These are phyloP conservation scores for Bonnemaisonia californica DNA, from an alignment of 31 red algal genomes.

Conservation along the genomic window DNA sequence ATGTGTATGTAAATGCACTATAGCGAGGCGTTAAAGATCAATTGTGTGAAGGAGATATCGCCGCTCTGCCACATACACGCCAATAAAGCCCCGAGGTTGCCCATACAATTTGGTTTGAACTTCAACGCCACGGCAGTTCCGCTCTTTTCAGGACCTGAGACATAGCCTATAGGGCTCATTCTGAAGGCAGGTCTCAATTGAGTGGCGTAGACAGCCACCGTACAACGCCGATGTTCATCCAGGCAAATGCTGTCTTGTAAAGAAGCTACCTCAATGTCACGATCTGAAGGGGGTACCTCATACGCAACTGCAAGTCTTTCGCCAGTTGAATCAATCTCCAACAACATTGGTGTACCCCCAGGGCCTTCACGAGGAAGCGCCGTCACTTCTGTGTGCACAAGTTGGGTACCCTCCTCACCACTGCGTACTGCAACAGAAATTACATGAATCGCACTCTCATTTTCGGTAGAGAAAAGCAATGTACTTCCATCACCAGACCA, in stretches of 20 bases:
- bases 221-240: constrained; percentile 45
- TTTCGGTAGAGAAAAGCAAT: constrained; percentile 52
- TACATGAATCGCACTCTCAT: constrained; percentile 60
- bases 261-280: background rate
- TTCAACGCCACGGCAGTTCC: constrained; percentile 50
- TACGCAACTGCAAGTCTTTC: constrained; percentile 68
- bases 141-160: constrained; percentile 46
- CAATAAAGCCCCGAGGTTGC: constrained; percentile 16
- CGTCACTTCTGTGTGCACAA: constrained; percentile 55
- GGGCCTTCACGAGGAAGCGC: constrained; percentile 58
- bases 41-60: constrained; percentile 43
- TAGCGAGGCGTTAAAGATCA: constrained; percentile 41
- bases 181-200: constrained; percentile 40
- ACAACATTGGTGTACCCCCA: constrained; percentile 51
- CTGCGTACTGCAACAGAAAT: constrained; percentile 19
- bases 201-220: constrained; percentile 59
- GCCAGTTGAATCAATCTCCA: constrained; percentile 59
- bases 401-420: constrained; percentile 29
- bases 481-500: constrained; percentile 53
- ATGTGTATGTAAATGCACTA: constrained; percentile 13
- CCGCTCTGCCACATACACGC: constrained; percentile 55
- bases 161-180: constrained; percentile 65
- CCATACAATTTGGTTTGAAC: constrained; percentile 31
- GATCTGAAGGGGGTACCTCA: constrained; percentile 29
- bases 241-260: background rate